Evolutionary conservation across 2,329 filamentous ascomycete genomes (phyloP).

Genomic region (Coleophoma cylindrospora): DNA sequence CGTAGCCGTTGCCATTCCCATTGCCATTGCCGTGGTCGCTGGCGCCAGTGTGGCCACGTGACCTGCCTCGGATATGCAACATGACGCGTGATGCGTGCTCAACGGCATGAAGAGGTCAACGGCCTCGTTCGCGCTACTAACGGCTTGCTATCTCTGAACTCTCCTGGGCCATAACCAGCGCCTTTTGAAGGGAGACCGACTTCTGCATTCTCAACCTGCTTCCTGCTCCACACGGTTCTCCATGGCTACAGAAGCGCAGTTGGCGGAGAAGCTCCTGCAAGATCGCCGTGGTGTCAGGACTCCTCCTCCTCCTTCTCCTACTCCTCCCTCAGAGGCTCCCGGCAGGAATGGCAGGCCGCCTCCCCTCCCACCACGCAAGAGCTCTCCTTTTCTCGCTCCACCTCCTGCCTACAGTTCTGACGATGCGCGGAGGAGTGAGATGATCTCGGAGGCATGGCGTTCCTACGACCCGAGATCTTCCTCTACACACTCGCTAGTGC

Average conservation of each 20-base stretch:
- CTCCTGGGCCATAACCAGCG: no score
- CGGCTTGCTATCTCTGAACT: no score
- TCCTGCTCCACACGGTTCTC: not conserved
- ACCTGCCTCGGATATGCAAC: no score
- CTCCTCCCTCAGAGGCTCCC: constrained; percentile 7
- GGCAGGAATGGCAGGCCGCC: constrained; percentile 9
- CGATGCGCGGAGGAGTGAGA: constrained; percentile 18
- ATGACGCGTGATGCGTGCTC: no score
- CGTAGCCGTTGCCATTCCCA: no score
- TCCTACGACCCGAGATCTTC: constrained; percentile 27
- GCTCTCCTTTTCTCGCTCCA: constrained; percentile 3
- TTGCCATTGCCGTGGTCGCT: no score
- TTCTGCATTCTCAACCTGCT: not conserved
- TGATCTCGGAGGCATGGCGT: constrained; percentile 26
- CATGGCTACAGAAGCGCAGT: constrained; percentile 12
- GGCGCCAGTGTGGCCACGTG: no score
- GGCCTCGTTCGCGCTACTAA: no score
- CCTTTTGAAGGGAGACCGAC: no score
- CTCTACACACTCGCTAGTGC: constrained; percentile 26
- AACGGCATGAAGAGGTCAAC: no score
- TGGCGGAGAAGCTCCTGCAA: constrained; percentile 12
- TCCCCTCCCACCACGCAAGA: constrained; percentile 21
- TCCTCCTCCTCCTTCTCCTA: constrained; percentile 6
- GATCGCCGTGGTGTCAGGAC: constrained; percentile 1
- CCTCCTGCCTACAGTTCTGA: constrained; percentile 23